Evolutionary conservation across 495 filamentous ascomycete genomes (phyloP).

Genomic region (Neurospora intermedia): DNA sequence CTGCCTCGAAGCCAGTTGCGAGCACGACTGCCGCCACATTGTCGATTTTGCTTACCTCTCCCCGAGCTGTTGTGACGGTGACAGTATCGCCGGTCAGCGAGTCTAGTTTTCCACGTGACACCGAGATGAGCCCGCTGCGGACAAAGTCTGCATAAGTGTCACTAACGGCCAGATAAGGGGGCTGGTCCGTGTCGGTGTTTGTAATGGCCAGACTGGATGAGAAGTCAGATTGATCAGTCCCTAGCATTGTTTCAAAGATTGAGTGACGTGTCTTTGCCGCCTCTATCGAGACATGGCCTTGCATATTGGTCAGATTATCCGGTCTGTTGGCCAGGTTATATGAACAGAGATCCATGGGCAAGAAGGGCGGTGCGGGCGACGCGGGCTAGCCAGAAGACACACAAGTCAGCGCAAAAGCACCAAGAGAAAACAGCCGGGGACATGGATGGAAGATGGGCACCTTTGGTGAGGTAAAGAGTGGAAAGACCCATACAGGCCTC

Average conservation of each 20-base stretch:
- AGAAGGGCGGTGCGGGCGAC: slow-evolving; percentile 44
- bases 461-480: slow-evolving; percentile 46
- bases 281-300: slow-evolving; percentile 48
- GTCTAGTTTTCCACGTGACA: slow-evolving; percentile 32
- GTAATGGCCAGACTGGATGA: slow-evolving; percentile 29
- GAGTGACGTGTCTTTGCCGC: slow-evolving; percentile 40
- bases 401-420: neutral
- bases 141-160: slow-evolving; percentile 66
- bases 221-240: slow-evolving; percentile 51
- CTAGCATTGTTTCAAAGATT: slow-evolving; percentile 45
- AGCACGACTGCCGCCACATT: slow-evolving; percentile 58
- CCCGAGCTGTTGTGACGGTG: slow-evolving; percentile 21
- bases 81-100: slow-evolving; percentile 22
- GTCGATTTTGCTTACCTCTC: slow-evolving; percentile 26
- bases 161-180: slow-evolving; percentile 56
- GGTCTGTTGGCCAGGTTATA: slow-evolving; percentile 59
- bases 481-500: slow-evolving; percentile 63
- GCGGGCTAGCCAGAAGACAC: slow-evolving; percentile 20
- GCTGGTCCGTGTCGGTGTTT: slow-evolving; percentile 24
- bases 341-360: slow-evolving; percentile 66
- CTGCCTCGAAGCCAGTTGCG: slow-evolving; percentile 66
- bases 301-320: slow-evolving; percentile 41
- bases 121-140: slow-evolving; percentile 48
- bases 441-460: slow-evolving; percentile 11
- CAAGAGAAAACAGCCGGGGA: neutral